A percentile compares a stretch with the other conserved stretches of the same genome.
Evolutionary conservation across 2,329 filamentous ascomycete species (phyloP).

Genomic region (Verticillium isaacii): DNA sequence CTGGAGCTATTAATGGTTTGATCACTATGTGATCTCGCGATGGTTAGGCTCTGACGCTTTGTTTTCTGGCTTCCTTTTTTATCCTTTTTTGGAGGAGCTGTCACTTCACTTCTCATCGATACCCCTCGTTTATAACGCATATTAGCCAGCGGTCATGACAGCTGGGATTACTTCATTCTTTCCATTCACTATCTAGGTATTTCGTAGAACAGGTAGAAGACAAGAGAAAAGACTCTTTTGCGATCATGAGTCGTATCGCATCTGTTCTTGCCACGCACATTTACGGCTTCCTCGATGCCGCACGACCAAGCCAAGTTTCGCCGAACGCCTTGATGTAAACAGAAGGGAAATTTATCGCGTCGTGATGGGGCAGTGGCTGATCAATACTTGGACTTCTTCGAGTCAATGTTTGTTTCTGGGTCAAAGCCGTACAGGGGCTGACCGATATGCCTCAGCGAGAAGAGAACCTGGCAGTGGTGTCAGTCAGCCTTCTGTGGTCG

Average conservation of each 20-base stretch:
- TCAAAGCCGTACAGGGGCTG: conserved; percentile 56
- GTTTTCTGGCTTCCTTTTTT: not conserved
- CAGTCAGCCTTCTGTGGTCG: conserved; percentile 1
- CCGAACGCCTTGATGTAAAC: not conserved
- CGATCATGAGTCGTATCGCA: no score
- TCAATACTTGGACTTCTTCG: not conserved
- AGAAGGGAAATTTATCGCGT: not conserved
- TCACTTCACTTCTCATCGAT: conserved; percentile 6
- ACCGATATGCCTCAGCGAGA: conserved; percentile 42
- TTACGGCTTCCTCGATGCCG: not conserved
- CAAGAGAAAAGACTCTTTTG: not conserved
- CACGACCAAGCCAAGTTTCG: not conserved
- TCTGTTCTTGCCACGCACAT: not conserved
- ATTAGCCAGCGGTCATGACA: conserved; percentile 1
- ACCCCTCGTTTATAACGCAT: conserved; percentile 6
- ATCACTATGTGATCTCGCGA: not conserved
- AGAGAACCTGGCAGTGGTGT: conserved; percentile 42
- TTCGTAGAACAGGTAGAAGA: not conserved
- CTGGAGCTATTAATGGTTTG: not conserved
- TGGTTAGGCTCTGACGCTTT: not conserved
- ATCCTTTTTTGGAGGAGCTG: not conserved
- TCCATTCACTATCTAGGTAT: not conserved
- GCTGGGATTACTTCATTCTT: not conserved
- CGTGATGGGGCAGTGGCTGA: not conserved
- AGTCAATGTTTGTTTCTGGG: conserved; percentile 22